These are phyloP conservation scores for Amyloporia xantha DNA, from an alignment of 768 basidiomycete genomes.

Conservation along the genomic window DNA sequence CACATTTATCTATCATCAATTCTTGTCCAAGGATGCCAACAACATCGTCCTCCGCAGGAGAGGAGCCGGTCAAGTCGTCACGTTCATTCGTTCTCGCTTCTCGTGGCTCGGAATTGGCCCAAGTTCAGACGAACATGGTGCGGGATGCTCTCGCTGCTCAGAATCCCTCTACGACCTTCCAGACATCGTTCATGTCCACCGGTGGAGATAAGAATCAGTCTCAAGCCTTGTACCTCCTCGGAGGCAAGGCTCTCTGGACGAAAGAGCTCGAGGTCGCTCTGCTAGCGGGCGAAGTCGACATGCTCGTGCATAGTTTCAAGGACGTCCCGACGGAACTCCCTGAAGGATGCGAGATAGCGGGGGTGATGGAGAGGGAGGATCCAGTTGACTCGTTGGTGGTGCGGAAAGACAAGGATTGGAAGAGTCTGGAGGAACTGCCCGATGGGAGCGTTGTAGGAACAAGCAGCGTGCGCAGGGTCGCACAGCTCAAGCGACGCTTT, in stretches of 20 bases:
- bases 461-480: slow-evolving; percentile 87
- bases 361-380: slow-evolving; percentile 81
- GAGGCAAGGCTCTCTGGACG: slow-evolving; percentile 94
- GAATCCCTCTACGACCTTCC: slow-evolving; percentile 46
- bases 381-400: slow-evolving; percentile 86
- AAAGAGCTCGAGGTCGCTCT: slow-evolving; percentile 90
- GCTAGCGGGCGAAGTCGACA: slow-evolving; percentile 66
- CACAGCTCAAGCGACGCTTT: slow-evolving; percentile 77
- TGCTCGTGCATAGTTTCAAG: slow-evolving; percentile 90
- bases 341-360: slow-evolving; percentile 77
- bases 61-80: too few species aligned
- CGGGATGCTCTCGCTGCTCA: slow-evolving; percentile 51
- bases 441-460: slow-evolving; percentile 91
- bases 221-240: slow-evolving; percentile 77
- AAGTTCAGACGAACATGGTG: slow-evolving; percentile 84
- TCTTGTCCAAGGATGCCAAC: too few species aligned
- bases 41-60: too few species aligned
- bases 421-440: slow-evolving; percentile 74
- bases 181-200: slow-evolving; percentile 60
- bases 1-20: too few species aligned
- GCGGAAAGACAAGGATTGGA: slow-evolving; percentile 65
- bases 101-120: slow-evolving; percentile 80
- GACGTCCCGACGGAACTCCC: slow-evolving; percentile 89
- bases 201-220: slow-evolving; percentile 87
- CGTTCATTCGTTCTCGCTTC: slow-evolving; percentile 76